Conservation (phyloP, 176 grass and related monocot species). For the Zea luxurians region DNA sequence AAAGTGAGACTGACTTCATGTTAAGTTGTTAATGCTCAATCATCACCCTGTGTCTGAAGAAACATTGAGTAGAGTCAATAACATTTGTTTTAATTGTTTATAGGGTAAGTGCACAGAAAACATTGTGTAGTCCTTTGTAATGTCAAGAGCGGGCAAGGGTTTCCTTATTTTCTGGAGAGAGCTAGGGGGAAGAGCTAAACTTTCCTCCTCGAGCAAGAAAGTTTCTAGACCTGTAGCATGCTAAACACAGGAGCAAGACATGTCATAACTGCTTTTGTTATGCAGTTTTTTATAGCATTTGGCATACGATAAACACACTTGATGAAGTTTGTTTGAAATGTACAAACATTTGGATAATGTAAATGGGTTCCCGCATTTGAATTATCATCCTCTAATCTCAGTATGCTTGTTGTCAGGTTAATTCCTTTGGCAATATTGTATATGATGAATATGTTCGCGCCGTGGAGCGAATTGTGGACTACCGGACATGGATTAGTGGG, state of each 20-base stretch:
- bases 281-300: neutral
- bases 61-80: neutral
- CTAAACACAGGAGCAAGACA: neutral
- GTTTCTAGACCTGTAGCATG: neutral
- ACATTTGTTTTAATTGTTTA: constrained; percentile 15
- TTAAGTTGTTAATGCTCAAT: neutral
- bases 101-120: neutral
- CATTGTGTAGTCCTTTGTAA: neutral
- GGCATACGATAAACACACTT: neutral
- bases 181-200: neutral
- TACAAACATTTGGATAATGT: neutral
- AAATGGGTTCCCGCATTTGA: constrained; percentile 18
- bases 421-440: constrained; percentile 75
- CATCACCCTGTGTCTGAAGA: neutral
- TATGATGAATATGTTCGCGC: constrained; percentile 81
- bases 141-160: neutral
- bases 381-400: constrained; percentile 23
- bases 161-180: neutral
- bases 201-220: neutral
- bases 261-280: neutral
- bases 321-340: constrained; percentile 13
- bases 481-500: constrained; percentile 84
- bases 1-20: neutral
- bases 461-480: constrained; percentile 81
- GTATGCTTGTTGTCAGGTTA: constrained; percentile 59